A percentile compares a stretch with the other conserved stretches of the same genome.
Evolutionary conservation across 805 yeast species (phyloP).

Genomic region (Yamadazyma insecticola): DNA sequence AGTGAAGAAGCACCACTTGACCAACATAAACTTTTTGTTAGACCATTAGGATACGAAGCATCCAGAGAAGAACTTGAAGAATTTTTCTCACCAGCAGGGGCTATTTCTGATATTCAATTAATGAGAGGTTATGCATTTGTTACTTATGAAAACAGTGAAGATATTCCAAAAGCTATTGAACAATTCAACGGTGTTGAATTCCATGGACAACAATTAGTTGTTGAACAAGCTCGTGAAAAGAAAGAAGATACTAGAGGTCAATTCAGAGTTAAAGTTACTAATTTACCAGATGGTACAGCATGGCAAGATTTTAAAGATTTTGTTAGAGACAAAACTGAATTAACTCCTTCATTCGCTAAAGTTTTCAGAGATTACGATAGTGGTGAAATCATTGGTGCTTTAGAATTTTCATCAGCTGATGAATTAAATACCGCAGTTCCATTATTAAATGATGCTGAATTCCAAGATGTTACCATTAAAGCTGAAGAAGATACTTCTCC

Average conservation of each 20-base stretch:
- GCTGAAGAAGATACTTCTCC: conserved; percentile 78
- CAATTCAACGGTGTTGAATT: conserved; percentile 43
- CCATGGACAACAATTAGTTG: conserved; percentile 46
- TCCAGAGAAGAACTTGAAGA: conserved; percentile 58
- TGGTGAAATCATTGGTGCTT: conserved; percentile 44
- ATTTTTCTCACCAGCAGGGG: conserved; percentile 62
- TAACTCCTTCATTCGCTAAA: conserved; percentile 58
- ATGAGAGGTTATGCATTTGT: conserved; percentile 87
- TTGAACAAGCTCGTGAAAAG: conserved; percentile 53
- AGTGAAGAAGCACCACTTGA: conserved; percentile 15
- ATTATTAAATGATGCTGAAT: conserved; percentile 65
- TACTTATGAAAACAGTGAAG: conserved; percentile 67
- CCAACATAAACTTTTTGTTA: conserved; percentile 44
- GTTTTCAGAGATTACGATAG: conserved; percentile 46
- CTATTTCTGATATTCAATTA: conserved; percentile 61
- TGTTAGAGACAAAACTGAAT: conserved; percentile 68
- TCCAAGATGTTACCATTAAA: conserved; percentile 62
- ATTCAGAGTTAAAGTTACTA: conserved; percentile 63
- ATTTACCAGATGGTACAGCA: conserved; percentile 70
- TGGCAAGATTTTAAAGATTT: conserved; percentile 92
- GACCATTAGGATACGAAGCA: conserved; percentile 57
- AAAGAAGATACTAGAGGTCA: conserved; percentile 65
- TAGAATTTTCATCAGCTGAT: conserved; percentile 62
- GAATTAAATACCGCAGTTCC: conserved; percentile 71
- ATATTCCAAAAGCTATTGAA: conserved; percentile 46